phyloP scores from a whole-genome alignment of 179 eudicot species.

The Amaranthus tricolor region DNA sequence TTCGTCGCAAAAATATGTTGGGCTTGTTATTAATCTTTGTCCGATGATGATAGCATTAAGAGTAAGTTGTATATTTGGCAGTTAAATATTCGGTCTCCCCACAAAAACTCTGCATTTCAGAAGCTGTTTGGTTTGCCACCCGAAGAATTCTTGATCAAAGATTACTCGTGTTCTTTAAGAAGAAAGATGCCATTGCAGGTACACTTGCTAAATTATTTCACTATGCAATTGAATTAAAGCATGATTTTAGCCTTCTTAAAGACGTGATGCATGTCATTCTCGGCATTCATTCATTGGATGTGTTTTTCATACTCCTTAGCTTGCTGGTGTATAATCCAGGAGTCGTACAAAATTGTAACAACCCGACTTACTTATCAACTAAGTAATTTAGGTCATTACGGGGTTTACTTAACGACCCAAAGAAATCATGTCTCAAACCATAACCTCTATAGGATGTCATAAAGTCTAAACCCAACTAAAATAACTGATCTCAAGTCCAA shows the following conservation, averaged over 20 bases:
- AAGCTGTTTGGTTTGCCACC: slow-evolving; percentile 74
- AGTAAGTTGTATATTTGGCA: slow-evolving; percentile 33
- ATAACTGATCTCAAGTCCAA: too few relatives aligned
- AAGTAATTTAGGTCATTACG: too few relatives aligned
- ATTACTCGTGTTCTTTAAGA: slow-evolving; percentile 70
- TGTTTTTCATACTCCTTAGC: background rate
- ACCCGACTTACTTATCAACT: background rate
- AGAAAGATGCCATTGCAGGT: slow-evolving; percentile 88
- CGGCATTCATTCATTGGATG: background rate
- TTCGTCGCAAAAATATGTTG: background rate
- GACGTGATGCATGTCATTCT: background rate
- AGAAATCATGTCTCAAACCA: too few relatives aligned
- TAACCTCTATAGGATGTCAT: too few relatives aligned
- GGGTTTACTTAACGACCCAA: too few relatives aligned
- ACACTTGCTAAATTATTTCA: slow-evolving; percentile 8
- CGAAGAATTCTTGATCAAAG: slow-evolving; percentile 86
- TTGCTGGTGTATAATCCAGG: background rate
- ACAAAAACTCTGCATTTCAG: slow-evolving; percentile 75
- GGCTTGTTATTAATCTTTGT: background rate
- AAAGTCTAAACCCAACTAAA: too few relatives aligned
- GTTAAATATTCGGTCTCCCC: slow-evolving; percentile 82
- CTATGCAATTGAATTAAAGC: background rate
- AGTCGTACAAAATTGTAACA: background rate
- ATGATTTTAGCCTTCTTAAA: background rate
- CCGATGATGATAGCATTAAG: background rate